These are phyloP conservation scores for Darksidea phi DNA, from an alignment of 495 filamentous ascomycete genomes.

Conservation along the genomic window DNA sequence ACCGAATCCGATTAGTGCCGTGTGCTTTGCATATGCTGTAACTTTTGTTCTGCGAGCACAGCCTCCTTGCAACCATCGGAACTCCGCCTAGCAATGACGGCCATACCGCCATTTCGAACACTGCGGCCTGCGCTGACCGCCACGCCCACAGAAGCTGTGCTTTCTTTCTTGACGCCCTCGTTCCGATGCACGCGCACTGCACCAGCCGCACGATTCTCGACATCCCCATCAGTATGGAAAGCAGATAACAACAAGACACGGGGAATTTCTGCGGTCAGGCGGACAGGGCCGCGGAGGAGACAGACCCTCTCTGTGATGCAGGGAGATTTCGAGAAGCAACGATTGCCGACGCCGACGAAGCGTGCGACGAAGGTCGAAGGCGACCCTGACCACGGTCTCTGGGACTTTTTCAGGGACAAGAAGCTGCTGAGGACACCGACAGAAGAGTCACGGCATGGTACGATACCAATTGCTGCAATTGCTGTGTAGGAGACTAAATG, in stretches of 20 bases:
- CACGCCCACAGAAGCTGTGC: conserved; percentile 12
- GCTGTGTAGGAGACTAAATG: conserved; percentile 1
- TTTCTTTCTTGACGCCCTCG: conserved; percentile 29
- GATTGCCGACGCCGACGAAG: conserved; percentile 67
- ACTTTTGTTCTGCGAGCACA: conserved; percentile 6
- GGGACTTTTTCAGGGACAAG: conserved; percentile 78
- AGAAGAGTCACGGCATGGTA: conserved; percentile 66
- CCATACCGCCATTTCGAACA: conserved; percentile 13
- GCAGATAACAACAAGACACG: conserved; percentile 65
- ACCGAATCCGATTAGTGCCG: not conserved
- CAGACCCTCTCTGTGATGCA: conserved; percentile 62
- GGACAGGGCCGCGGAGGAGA: conserved; percentile 63
- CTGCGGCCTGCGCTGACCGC: conserved; percentile 2
- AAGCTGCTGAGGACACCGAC: conserved; percentile 65
- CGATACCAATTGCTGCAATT: not conserved
- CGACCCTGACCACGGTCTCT: conserved; percentile 83
- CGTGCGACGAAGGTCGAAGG: conserved; percentile 54
- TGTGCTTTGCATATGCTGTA: not conserved
- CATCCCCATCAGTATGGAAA: conserved; percentile 35
- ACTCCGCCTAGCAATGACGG: conserved; percentile 16
- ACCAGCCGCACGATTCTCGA: conserved; percentile 40
- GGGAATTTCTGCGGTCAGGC: conserved; percentile 75
- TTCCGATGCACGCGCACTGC: not conserved
- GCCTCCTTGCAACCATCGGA: not conserved
- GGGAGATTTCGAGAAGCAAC: conserved; percentile 49